Base-by-base conservation (phyloP, 129 eudicot genomes). In the Centella asiatica region DNA sequence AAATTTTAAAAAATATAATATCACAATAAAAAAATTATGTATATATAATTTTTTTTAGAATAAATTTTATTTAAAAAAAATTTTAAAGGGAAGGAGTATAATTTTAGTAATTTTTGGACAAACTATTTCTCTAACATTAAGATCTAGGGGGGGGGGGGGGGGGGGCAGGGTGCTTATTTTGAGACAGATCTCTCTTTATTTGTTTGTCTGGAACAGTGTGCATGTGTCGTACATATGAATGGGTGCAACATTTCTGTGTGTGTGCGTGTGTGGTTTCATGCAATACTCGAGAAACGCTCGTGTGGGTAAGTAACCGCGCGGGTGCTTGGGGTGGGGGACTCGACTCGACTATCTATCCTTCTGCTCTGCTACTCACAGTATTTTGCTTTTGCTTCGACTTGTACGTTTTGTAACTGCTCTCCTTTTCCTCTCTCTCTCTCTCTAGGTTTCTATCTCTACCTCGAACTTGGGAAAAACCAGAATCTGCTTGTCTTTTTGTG, bases 251-350 rank as follows among this genome's bases (percentile, higher is more conserved):
- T 11, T 22, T 2, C 49, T 12, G 53, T 31, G 70, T 28, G 72
- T 48, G 77, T 70, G 77, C 77, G 29, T 12, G 53, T 31, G 70
- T 28, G 72, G 40, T 75, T 70, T 74, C 77, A 49, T 75, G 75
- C 65, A 75, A 63, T 25, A 45, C 26, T 44, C 33, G 28, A 63
- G 36, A 34, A 49, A 28, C 85, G 72, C 85, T 62, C 85, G 85
- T 79, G 85, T 75, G 85, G 81, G 75, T 75, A 72, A n/a, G 69
- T 57, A 44, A 57, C 44, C 62, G 62, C 32, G 44, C 11, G 62
- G 47, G 62, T 34, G 57, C 26, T 51, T 51, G 29, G 57, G 57
- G 57, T 51, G 26, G 29, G 23, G 6, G 26, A 46, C 23, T 31
- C 26, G 57, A 51, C 57, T 28, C 57, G 23, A 11, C 4, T 51